phyloP scores from a whole-genome alignment of 768 basidiomycete species.

The Amanita muscaria region DNA sequence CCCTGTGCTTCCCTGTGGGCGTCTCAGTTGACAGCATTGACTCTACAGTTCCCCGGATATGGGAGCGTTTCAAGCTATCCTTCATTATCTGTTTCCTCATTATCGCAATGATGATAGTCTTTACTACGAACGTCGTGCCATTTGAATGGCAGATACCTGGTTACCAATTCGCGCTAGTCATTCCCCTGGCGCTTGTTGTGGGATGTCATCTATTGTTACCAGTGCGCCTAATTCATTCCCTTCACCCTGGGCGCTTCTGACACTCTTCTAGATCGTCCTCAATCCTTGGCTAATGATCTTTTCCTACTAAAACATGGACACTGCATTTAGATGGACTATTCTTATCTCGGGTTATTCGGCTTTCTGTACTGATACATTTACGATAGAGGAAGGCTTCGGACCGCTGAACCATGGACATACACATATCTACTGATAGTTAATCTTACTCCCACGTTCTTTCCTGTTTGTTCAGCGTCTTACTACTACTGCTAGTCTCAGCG shows the following conservation, averaged over 20 bases:
- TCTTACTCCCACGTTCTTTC: too few species aligned
- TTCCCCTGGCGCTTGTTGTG: conserved; percentile 62
- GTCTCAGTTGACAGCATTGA: not conserved
- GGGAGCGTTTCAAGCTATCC: conserved; percentile 71
- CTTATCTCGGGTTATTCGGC: not conserved
- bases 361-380: not conserved
- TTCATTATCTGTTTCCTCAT: conserved; percentile 52
- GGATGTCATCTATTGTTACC: conserved; percentile 69
- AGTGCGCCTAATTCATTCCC: conserved; percentile 30
- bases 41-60: conserved; percentile 60
- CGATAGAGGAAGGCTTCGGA: not conserved
- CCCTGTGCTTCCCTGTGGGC: not conserved
- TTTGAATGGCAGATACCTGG: conserved; percentile 59
- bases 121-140: conserved; percentile 48
- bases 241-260: not conserved
- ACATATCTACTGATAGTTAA: not conserved
- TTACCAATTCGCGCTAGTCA: conserved; percentile 58
- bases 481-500: too few species aligned
- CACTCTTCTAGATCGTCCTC: conserved; percentile 47
- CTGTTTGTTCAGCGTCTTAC: too few species aligned
- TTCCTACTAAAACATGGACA: conserved; percentile 33
- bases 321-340: not conserved
- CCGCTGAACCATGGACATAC: too few species aligned
- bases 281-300: conserved; percentile 88
- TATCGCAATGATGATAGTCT: conserved; percentile 54